These are phyloP conservation scores for Sporobolomyces pararoseus DNA, from an alignment of 768 basidiomycete species.

Conservation along the genomic window DNA sequence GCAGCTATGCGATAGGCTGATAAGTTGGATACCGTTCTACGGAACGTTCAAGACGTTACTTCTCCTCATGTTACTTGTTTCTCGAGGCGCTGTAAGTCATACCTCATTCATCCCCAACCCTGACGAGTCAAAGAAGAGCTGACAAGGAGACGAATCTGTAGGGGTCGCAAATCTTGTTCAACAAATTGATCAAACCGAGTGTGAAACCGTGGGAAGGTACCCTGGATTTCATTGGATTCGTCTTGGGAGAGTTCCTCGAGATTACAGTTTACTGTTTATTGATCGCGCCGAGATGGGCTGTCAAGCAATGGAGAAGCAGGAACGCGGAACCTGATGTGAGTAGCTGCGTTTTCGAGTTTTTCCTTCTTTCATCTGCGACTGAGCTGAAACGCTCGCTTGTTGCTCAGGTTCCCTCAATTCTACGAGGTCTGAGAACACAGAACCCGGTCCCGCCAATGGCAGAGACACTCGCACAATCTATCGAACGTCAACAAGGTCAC, in stretches of 20 bases:
- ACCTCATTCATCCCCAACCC: background rate
- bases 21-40: conserved; percentile 25
- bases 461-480: conserved; percentile 14
- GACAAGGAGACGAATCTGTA: background rate
- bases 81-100: conserved; percentile 19
- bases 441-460: conserved; percentile 19
- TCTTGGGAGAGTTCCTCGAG: conserved; percentile 25
- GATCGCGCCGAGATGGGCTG: conserved; percentile 9
- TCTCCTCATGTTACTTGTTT: conserved; percentile 22
- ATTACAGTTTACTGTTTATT: conserved; percentile 4
- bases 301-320: background rate
- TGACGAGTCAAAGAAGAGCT: background rate
- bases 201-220: conserved; percentile 35
- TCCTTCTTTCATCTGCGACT: too few species aligned
- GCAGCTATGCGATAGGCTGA: conserved; percentile 13
- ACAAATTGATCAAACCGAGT: conserved; percentile 24
- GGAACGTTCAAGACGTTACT: conserved; percentile 17
- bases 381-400: background rate
- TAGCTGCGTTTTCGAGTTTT: background rate
- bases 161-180: conserved; percentile 26
- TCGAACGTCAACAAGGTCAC: conserved; percentile 16
- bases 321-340: conserved; percentile 8
- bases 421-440: conserved; percentile 21
- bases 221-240: conserved; percentile 31
- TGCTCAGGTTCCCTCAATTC: conserved; percentile 28